phyloP scores from a whole-genome alignment of 148 eudicot genomes.

The Camellia lanceoleosa region DNA sequence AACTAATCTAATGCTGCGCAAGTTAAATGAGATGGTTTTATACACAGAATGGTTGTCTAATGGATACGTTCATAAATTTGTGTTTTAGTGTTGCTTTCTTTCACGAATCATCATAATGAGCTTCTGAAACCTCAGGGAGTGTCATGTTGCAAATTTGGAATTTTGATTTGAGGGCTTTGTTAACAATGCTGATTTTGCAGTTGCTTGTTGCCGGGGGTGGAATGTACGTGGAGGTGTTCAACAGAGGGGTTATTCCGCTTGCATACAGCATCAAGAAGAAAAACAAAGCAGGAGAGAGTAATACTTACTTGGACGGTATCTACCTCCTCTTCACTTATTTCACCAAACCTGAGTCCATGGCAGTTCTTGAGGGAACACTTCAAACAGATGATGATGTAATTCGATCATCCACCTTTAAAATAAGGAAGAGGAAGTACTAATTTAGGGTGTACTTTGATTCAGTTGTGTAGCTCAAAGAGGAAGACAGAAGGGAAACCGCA shows the following conservation, averaged over 20 bases:
- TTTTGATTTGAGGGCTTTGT: background rate
- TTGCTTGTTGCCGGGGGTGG: conserved; percentile 19
- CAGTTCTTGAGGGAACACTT: conserved; percentile 48
- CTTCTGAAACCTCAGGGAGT: background rate
- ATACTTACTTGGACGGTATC: conserved; percentile 88
- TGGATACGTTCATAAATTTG: background rate
- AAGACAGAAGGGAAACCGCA: background rate
- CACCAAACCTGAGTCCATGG: conserved; percentile 84
- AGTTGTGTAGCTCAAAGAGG: conserved; percentile 2
- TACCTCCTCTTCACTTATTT: conserved; percentile 87
- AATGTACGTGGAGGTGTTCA: conserved; percentile 25
- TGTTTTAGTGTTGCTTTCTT: background rate
- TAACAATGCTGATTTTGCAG: conserved; percentile 2
- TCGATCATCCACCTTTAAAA: conserved; percentile 70
- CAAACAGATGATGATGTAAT: conserved; percentile 64
- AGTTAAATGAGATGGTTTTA: background rate
- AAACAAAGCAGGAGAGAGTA: conserved; percentile 86
- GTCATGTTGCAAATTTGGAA: background rate
- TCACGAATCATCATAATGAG: background rate
- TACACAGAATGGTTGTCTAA: background rate
- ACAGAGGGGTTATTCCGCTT: conserved; percentile 88
- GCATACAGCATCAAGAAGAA: conserved; percentile 82
- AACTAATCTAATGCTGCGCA: too few species aligned
- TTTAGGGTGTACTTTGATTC: background rate
- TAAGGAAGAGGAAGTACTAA: conserved; percentile 70